These are phyloP conservation scores for Gossypium gossypioides DNA, from an alignment of 441 rosid species.

Conservation along the genomic window DNA sequence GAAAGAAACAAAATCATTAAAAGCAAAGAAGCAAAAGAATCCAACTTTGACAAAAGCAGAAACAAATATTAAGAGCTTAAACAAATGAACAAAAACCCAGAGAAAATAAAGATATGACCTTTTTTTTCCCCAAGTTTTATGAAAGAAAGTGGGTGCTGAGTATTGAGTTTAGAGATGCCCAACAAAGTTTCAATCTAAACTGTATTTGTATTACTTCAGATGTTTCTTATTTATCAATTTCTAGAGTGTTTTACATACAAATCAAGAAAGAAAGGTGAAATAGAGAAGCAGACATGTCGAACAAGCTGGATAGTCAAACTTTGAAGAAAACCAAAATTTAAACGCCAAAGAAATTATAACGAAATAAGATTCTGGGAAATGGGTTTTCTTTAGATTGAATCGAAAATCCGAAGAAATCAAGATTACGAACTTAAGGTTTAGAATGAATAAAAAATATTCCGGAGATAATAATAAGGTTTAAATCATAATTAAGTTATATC, in stretches of 20 bases:
- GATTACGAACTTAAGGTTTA: neutral
- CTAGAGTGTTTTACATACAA: neutral
- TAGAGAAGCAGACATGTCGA: conserved; percentile 19
- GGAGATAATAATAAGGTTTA: no score
- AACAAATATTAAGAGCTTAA: neutral
- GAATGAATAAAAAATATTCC: neutral
- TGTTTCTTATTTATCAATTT: neutral
- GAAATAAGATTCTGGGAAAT: neutral
- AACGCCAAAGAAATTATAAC: neutral
- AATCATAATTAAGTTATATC: no score
- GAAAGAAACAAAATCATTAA: conserved; percentile 29
- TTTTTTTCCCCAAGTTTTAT: neutral
- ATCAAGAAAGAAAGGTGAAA: conserved; percentile 11
- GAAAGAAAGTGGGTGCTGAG: neutral
- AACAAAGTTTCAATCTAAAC: neutral
- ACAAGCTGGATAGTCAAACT: neutral
- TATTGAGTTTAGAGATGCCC: neutral
- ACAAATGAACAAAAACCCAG: neutral
- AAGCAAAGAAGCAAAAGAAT: neutral
- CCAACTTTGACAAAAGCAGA: neutral
- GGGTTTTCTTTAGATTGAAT: neutral
- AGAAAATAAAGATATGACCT: conserved; percentile 10
- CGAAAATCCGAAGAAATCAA: neutral
- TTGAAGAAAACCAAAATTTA: neutral
- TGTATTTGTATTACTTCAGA: no score